Evolutionary conservation across 2,329 filamentous ascomycete species (phyloP).

Genomic region (Davidsoniella virescens): DNA sequence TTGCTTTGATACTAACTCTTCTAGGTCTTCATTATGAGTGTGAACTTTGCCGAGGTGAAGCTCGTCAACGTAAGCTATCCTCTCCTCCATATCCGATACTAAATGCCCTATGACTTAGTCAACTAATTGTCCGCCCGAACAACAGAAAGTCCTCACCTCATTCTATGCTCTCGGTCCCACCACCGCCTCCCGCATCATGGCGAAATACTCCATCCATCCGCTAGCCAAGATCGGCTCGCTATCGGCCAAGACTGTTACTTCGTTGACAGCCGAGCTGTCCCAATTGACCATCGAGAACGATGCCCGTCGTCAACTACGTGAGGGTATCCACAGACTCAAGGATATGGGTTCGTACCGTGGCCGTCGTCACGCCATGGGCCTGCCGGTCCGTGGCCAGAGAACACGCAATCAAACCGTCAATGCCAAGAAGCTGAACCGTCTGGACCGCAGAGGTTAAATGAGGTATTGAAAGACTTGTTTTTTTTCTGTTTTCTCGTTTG

Average conservation of each 20-base stretch:
- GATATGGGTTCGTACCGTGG: slow-evolving; percentile 87
- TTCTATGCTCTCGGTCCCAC: slow-evolving; percentile 76
- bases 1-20: neutral
- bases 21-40: slow-evolving; percentile 70
- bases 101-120: neutral
- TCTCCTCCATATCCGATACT: slow-evolving; percentile 5
- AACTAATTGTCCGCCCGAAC: neutral
- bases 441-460: slow-evolving; percentile 30
- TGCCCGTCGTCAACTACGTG: slow-evolving; percentile 55
- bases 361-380: slow-evolving; percentile 75
- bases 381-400: slow-evolving; percentile 81
- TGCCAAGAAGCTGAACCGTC: slow-evolving; percentile 43
- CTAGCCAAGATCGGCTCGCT: slow-evolving; percentile 63
- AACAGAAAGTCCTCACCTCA: slow-evolving; percentile 54
- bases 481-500: neutral
- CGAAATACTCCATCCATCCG: slow-evolving; percentile 77
- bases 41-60: slow-evolving; percentile 70
- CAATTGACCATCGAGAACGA: slow-evolving; percentile 93
- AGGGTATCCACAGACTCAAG: slow-evolving; percentile 73
- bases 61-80: slow-evolving; percentile 55
- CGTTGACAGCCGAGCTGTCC: slow-evolving; percentile 70
- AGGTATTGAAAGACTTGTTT: neutral
- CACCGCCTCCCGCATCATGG: slow-evolving; percentile 58
- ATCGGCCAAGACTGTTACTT: slow-evolving; percentile 58
- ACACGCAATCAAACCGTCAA: slow-evolving; percentile 59